Base-by-base conservation (phyloP, 202 grass and related monocot genomes). In the Sporobolus alterniflorus region DNA sequence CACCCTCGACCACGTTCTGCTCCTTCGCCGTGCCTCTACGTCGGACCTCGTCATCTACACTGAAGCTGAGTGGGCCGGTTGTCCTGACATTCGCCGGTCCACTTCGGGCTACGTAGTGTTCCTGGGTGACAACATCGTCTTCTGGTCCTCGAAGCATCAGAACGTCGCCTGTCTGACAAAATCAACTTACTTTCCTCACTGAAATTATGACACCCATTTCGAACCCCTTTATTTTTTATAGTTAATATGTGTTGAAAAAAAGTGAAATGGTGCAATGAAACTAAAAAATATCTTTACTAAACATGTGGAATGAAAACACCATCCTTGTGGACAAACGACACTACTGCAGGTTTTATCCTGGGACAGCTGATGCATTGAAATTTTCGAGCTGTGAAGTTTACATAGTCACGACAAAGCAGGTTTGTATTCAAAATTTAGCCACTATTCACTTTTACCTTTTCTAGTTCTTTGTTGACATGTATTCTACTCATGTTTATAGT, bases 331-430 rank as follows among this genome's bases (percentile, higher is more conserved):
- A 39, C 4, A 54, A 25, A 56, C n/a, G 63, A 74, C 40, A 43
- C 62, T 60, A 24, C 28, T 91, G 80, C 84, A 98, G 95, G 83
- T 98, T 95, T 83, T 98, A 95, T 85, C 90, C 92, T 34, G 90
- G 90, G 30, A 90, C 90, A 82, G 88, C 90, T 56, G 92, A 98
- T 90, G 95, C 92, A 74, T 85, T 98, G 70, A 98, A 86, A 89
- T 91, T 98, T 93, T 89, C 95, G 82, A 93, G 84, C 76, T 98
- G 90, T 49, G 88, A 90, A 74, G 50, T 93, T 26, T 98, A 98
- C 89, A 95, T 98, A 84, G 92, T 98, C n/a, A 98, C 95, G 48
- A 98, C 95, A 76, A 98, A 98, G 70, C 95, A 98, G 90, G 95
- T 94, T 8, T 30, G 15, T 56, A 24, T 73, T 29, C 14, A 60